phyloP scores from a whole-genome alignment of 2,329 filamentous ascomycete species.

The Arthrobotrys sphaeroides region DNA sequence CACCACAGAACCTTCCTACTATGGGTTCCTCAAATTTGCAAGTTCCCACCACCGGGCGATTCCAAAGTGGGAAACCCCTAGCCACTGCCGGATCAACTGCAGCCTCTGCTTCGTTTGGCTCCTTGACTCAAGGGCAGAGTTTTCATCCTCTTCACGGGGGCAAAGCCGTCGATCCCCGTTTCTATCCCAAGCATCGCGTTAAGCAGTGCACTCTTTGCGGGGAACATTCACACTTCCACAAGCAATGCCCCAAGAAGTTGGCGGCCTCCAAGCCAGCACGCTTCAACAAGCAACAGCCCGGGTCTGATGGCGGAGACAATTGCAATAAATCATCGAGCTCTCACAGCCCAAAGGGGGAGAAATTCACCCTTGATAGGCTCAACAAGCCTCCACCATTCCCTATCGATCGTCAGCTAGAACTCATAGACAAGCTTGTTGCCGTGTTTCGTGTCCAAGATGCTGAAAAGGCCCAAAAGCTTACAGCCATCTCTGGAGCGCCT shows the following conservation, averaged over 20 bases:
- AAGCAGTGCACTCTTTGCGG: slow-evolving; percentile 31
- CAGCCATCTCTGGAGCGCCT: neutral
- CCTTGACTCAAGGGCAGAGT: neutral
- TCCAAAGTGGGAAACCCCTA: neutral
- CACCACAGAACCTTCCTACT: neutral
- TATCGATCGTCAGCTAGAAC: slow-evolving; percentile 41
- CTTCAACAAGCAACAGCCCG: slow-evolving; percentile 4
- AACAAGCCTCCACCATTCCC: slow-evolving; percentile 31
- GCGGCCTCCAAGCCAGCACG: neutral
- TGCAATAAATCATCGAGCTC: neutral
- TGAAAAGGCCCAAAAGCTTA: neutral
- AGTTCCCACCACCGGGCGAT: neutral
- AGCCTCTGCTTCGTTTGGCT: neutral
- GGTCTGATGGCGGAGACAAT: neutral
- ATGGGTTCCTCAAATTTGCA: neutral
- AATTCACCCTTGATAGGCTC: neutral
- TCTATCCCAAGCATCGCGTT: neutral
- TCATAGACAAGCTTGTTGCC: slow-evolving; percentile 19
- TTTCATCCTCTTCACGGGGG: neutral
- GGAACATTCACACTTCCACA: neutral
- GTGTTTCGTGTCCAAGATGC: neutral
- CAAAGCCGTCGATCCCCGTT: neutral
- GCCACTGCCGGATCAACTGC: neutral
- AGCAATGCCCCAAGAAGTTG: slow-evolving; percentile 23
- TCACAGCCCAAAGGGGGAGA: neutral